Conservation (phyloP, 352 stramenopile genomes). For the Aphanomyces euteiches region DNA sequence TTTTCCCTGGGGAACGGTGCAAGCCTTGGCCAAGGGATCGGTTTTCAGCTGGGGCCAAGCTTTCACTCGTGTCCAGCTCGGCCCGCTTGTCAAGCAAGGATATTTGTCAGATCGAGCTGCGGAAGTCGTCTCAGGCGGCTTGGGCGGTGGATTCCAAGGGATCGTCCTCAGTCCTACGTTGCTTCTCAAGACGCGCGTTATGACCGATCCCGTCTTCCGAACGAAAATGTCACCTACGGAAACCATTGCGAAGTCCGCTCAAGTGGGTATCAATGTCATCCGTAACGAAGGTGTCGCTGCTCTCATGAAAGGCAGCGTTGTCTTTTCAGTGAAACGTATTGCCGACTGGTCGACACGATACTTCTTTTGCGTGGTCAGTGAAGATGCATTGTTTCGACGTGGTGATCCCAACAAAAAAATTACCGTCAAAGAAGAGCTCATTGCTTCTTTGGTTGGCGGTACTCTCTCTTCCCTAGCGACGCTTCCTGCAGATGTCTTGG, state of each 20-base stretch:
- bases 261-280: conserved; percentile 88
- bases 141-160: conserved; percentile 90
- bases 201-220: conserved; percentile 91
- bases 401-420: conserved; percentile 57
- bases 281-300: conserved; percentile 75
- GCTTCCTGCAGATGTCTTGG: conserved; percentile 90
- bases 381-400: conserved; percentile 74
- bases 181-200: conserved; percentile 92
- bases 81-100: conserved; percentile 53
- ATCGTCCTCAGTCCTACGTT: conserved; percentile 89
- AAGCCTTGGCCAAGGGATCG: conserved; percentile 86
- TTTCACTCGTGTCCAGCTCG: conserved; percentile 51
- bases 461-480: conserved; percentile 72
- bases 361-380: conserved; percentile 86
- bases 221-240: conserved; percentile 82
- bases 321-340: conserved; percentile 91
- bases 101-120: conserved; percentile 54
- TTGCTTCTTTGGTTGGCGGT: conserved; percentile 80
- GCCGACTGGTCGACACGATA: conserved; percentile 91
- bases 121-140: conserved; percentile 83
- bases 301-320: conserved; percentile 89
- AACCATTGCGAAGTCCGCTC: conserved; percentile 76
- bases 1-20: conserved; percentile 88
- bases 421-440: conserved; percentile 69
- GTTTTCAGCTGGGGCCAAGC: conserved; percentile 89